Evolutionary conservation across 257 asterid species (phyloP).

Genomic region (Solanum arcanum): DNA sequence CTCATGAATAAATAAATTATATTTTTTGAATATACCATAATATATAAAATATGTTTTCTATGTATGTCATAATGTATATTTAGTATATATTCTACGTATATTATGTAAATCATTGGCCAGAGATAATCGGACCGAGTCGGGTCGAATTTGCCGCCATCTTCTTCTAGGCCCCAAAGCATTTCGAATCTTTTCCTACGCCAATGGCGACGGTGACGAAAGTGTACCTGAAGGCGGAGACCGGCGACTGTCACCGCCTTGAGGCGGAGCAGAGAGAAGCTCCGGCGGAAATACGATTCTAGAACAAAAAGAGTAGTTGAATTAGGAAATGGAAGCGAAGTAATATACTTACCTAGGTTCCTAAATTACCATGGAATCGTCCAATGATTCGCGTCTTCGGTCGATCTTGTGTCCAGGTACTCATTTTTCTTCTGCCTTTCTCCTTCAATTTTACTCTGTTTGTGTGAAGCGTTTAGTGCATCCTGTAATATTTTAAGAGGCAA

Average conservation of each 20-base stretch:
- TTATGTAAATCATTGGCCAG: too few species aligned
- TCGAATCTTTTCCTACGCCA: background rate
- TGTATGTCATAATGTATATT: too few species aligned
- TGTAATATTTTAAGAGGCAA: background rate
- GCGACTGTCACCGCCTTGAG: background rate
- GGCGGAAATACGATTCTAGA: background rate
- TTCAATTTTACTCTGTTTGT: background rate
- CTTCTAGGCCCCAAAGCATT: too few species aligned
- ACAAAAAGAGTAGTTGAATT: constrained; percentile 24
- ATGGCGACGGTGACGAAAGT: constrained; percentile 6
- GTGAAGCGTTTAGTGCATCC: background rate
- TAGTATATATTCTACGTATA: too few species aligned
- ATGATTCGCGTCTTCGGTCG: constrained; percentile 73
- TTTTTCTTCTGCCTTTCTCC: background rate
- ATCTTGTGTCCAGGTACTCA: constrained; percentile 51
- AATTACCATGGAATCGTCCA: constrained; percentile 91
- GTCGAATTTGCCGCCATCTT: background rate
- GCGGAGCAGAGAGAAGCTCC: background rate
- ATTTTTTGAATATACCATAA: too few species aligned
- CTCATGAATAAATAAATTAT: too few species aligned
- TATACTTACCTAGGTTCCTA: constrained; percentile 48
- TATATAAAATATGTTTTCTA: too few species aligned
- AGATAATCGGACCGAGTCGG: too few species aligned
- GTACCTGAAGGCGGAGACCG: background rate
- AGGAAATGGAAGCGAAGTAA: constrained; percentile 56